Conservation (phyloP, 202 grass and related monocot genomes). For the Dendrocalamus latiflorus region DNA sequence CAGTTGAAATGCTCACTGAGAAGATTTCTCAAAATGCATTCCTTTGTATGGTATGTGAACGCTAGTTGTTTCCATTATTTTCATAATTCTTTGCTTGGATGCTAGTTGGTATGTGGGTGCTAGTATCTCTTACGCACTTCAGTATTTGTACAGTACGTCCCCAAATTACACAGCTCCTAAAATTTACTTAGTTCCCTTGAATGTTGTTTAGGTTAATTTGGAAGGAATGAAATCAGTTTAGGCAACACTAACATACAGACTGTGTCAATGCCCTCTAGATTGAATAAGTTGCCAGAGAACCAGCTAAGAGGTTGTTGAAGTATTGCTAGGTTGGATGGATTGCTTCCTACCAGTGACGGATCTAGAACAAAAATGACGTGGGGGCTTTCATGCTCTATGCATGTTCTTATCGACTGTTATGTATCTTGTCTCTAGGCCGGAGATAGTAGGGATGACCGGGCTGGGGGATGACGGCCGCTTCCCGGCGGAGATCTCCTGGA, state of each 20-base stretch:
- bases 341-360: neutral
- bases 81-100: neutral
- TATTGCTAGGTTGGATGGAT: neutral
- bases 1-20: slow-evolving; percentile 77
- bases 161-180: neutral
- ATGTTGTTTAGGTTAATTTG: slow-evolving; percentile 17
- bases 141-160: neutral
- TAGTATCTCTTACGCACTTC: slow-evolving; percentile 21
- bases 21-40: slow-evolving; percentile 96
- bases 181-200: neutral
- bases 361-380: too few species aligned
- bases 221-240: neutral
- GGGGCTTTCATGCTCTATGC: too few species aligned
- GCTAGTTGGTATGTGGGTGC: slow-evolving; percentile 2
- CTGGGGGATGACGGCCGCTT: too few species aligned
- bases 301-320: neutral
- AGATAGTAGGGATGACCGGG: too few species aligned
- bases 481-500: too few species aligned
- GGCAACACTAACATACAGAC: neutral
- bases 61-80: slow-evolving; percentile 5
- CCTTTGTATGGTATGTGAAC: slow-evolving; percentile 63
- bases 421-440: too few species aligned
- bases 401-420: too few species aligned
- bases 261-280: neutral
- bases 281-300: too few species aligned